Conservation (phyloP, 768 basidiomycete genomes). For the Suillus sp. region DNA sequence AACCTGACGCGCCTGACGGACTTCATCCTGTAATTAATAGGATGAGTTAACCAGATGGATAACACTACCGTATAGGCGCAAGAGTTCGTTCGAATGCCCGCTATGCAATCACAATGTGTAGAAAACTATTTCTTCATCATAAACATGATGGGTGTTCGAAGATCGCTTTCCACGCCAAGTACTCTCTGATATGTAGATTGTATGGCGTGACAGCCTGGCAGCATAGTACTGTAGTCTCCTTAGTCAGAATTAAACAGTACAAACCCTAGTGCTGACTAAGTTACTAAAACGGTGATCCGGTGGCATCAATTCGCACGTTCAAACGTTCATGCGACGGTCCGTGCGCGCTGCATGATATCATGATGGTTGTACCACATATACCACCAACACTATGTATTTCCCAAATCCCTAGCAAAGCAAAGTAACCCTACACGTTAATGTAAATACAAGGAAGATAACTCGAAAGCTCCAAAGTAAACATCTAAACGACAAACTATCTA, state of each 20-base stretch:
- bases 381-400: neutral
- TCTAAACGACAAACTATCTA: conserved; percentile 1
- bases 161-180: neutral
- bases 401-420: neutral
- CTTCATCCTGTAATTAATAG: neutral
- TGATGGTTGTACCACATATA: neutral
- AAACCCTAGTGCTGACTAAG: no score
- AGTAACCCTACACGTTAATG: conserved; percentile 2
- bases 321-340: neutral
- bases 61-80: neutral
- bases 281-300: no score
- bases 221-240: neutral
- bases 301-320: neutral
- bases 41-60: no score
- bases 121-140: neutral
- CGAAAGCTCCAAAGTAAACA: neutral
- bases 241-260: neutral
- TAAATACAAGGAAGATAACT: conserved; percentile 2
- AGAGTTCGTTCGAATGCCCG: neutral
- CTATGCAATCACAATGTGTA: neutral
- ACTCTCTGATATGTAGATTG: neutral
- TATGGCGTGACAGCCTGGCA: neutral
- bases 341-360: neutral
- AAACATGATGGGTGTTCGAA: neutral
- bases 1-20: neutral